A percentile compares a stretch with the other conserved stretches of the same genome.
phyloP scores from a whole-genome alignment of 306 rosid genomes.

The Pachyrhizus erosus region DNA sequence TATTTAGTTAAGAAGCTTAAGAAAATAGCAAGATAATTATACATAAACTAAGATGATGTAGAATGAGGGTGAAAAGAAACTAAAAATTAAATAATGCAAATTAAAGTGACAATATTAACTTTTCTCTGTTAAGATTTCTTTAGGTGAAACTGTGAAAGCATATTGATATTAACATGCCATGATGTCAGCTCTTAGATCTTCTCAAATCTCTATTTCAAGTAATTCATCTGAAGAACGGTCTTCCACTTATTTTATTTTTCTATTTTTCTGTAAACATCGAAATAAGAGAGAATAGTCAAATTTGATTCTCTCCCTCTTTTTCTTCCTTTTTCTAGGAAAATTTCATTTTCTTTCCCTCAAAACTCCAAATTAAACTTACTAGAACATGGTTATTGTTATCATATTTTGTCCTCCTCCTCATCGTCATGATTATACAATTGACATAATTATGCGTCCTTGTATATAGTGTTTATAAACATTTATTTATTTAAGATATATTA shows the following conservation, averaged over 20 bases:
- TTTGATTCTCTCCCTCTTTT: not conserved
- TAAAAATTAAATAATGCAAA: not conserved
- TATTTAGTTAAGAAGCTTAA: not conserved
- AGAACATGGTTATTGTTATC: not conserved
- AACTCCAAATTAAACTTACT: not conserved
- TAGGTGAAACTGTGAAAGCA: not conserved
- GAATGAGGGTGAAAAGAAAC: not conserved
- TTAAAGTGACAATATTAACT: not conserved
- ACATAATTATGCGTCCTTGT: no score
- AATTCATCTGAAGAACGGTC: not conserved
- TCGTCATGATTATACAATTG: not conserved
- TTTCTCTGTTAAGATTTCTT: not conserved
- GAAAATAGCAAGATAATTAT: not conserved
- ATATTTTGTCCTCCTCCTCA: not conserved
- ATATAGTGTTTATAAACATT: not conserved
- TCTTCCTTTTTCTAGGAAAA: not conserved
- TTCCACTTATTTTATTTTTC: not conserved
- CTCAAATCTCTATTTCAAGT: not conserved
- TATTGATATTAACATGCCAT: not conserved
- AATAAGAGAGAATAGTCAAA: not conserved
- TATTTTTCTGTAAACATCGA: not conserved
- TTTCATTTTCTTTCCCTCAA: not conserved
- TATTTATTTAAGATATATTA: not conserved
- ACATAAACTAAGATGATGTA: not conserved
- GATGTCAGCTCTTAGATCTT: not conserved